phyloP scores from a whole-genome alignment of 2,329 filamentous ascomycete species.

The Onygenales sp. region DNA sequence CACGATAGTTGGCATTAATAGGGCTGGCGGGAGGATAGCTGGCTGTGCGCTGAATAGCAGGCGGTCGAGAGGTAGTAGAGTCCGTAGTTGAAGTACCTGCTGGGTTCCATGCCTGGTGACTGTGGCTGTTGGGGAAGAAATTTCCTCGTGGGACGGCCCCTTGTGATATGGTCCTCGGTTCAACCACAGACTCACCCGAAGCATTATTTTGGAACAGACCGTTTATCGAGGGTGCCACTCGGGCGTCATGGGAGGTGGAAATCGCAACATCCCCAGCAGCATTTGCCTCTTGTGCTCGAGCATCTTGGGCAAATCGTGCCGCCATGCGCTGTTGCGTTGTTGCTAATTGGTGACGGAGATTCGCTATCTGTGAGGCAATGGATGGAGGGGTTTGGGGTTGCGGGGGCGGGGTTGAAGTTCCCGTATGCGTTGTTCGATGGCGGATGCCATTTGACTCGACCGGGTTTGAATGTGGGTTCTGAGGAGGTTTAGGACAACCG shows the following conservation, averaged over 20 bases:
- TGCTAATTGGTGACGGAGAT: not conserved
- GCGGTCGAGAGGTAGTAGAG: not conserved
- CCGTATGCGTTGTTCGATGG: not conserved
- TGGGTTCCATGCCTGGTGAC: not conserved
- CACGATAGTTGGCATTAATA: not conserved
- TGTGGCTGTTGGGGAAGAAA: not conserved
- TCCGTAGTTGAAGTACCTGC: not conserved
- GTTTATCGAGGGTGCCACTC: not conserved
- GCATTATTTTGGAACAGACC: not conserved
- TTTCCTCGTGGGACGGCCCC: not conserved
- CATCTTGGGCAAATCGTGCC: not conserved
- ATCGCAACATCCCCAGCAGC: not conserved
- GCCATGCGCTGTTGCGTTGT: not conserved
- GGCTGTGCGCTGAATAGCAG: slow-evolving; percentile 1
- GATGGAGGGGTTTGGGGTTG: not conserved
- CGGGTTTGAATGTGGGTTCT: not conserved
- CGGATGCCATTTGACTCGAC: not conserved
- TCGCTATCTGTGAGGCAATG: not conserved
- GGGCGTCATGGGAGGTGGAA: not conserved
- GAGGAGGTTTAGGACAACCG: slow-evolving; percentile 10
- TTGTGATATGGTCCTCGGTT: not conserved
- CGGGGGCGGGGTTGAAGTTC: not conserved
- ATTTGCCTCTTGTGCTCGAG: not conserved
- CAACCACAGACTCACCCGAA: not conserved
- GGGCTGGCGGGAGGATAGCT: not conserved